A percentile compares a stretch with the other conserved stretches of the same genome.
phyloP scores from a whole-genome alignment of 2,329 filamentous ascomycete species.

The Pseudogymnoascus sp. region DNA sequence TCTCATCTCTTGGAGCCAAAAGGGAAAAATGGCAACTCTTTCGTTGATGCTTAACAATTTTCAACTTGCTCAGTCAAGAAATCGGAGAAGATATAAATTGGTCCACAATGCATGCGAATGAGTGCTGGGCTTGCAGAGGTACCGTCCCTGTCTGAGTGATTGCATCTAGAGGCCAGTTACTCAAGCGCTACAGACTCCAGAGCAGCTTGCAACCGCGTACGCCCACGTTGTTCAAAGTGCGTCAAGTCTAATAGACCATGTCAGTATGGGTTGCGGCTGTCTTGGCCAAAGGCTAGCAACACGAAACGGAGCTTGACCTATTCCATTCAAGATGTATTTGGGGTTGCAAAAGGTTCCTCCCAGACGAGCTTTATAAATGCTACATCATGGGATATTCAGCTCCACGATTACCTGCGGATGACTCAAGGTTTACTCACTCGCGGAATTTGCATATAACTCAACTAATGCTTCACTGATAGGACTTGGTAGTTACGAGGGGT shows the following conservation, averaged over 20 bases:
- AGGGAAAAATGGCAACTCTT: slow-evolving; percentile 13
- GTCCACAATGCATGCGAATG: slow-evolving; percentile 16
- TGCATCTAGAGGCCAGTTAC: slow-evolving; percentile 11
- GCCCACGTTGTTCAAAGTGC: slow-evolving; percentile 18
- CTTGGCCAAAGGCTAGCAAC: slow-evolving; percentile 19
- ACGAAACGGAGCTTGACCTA: slow-evolving; percentile 19
- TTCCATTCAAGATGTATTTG: slow-evolving; percentile 16
- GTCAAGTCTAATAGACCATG: slow-evolving; percentile 16
- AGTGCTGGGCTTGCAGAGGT: slow-evolving; percentile 21
- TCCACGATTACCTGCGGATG: slow-evolving; percentile 19
- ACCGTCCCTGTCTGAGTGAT: slow-evolving; percentile 14
- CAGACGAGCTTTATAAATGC: slow-evolving; percentile 19
- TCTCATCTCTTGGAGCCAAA: slow-evolving; percentile 8
- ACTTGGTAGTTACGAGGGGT: slow-evolving; percentile 15
- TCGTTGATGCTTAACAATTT: slow-evolving; percentile 12
- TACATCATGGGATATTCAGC: slow-evolving; percentile 20
- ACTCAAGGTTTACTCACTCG: slow-evolving; percentile 19
- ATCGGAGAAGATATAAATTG: slow-evolving; percentile 7
- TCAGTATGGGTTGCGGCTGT: slow-evolving; percentile 20
- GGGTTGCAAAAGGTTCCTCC: slow-evolving; percentile 15
- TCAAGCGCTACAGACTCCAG: slow-evolving; percentile 17
- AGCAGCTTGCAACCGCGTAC: slow-evolving; percentile 14
- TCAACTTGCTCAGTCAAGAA: slow-evolving; percentile 12
- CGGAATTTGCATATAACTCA: slow-evolving; percentile 14
- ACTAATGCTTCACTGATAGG: slow-evolving; percentile 18